Evolutionary conservation across 164 flowering plant species (phyloP).

Genomic region (Nymphaea colorata): DNA sequence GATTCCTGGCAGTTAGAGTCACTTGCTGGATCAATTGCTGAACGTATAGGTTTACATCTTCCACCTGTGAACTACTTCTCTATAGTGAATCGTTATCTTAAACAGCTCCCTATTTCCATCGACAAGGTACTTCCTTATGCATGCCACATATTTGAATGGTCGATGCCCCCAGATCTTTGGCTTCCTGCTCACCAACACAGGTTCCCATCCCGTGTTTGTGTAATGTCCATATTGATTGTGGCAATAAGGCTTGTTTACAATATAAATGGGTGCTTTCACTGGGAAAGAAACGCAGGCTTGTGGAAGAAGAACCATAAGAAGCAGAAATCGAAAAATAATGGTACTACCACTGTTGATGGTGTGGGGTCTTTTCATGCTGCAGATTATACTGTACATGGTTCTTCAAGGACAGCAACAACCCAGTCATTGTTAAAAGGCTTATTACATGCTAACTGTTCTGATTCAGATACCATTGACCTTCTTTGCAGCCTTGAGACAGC

Average conservation of each 20-base stretch:
- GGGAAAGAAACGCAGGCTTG: constrained; percentile 27
- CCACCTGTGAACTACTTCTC: constrained; percentile 80
- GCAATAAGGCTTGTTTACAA: constrained; percentile 62
- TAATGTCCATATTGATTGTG: constrained; percentile 68
- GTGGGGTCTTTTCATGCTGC: neutral
- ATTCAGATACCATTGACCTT: constrained; percentile 30
- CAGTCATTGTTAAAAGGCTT: neutral
- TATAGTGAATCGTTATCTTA: constrained; percentile 58
- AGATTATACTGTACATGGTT: neutral
- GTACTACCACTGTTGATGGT: neutral
- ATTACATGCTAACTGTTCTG: constrained; percentile 12
- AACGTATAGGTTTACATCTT: constrained; percentile 45
- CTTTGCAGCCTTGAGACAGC: constrained; percentile 36
- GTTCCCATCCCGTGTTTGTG: constrained; percentile 71
- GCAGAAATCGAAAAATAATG: neutral
- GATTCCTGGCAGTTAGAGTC: constrained; percentile 49
- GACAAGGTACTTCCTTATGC: constrained; percentile 56
- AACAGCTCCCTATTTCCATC: constrained; percentile 42
- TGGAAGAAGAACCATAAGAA: neutral
- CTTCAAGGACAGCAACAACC: neutral
- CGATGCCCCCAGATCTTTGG: constrained; percentile 76
- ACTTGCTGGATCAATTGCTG: constrained; percentile 56
- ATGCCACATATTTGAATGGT: constrained; percentile 58
- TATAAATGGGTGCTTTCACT: constrained; percentile 61
- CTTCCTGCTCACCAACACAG: constrained; percentile 39